Evolutionary conservation across 768 basidiomycete genomes (phyloP).

Genomic region (Astraeus odoratus): DNA sequence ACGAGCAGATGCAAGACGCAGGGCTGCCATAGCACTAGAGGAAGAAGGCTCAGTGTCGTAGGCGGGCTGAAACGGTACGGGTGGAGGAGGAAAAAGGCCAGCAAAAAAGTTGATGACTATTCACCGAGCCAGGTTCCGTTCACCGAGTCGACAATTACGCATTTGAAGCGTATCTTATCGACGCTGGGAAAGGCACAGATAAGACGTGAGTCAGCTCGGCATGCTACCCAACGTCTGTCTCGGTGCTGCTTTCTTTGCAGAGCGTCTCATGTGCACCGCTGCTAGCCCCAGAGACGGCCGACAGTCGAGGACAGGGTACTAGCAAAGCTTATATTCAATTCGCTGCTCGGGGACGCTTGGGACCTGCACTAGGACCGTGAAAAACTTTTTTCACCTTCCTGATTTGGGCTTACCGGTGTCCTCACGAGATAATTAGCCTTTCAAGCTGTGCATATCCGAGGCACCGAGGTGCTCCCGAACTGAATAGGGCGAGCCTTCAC

Average conservation of each 20-base stretch:
- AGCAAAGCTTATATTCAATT: slow-evolving; percentile 1
- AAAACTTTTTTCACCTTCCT: slow-evolving; percentile 18
- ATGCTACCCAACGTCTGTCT: not conserved
- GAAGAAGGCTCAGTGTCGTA: slow-evolving; percentile 8
- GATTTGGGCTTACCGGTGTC: too few relatives aligned
- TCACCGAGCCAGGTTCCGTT: slow-evolving; percentile 35
- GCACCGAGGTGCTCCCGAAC: not conserved
- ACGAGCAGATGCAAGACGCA: slow-evolving; percentile 21
- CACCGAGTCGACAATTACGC: slow-evolving; percentile 32
- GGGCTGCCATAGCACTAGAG: slow-evolving; percentile 19
- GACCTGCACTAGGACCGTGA: slow-evolving; percentile 2
- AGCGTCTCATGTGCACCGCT: not conserved
- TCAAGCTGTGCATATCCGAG: slow-evolving; percentile 11
- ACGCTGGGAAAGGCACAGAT: slow-evolving; percentile 9
- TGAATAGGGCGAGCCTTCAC: too few relatives aligned
- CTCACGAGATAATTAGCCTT: too few relatives aligned
- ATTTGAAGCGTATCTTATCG: slow-evolving; percentile 14
- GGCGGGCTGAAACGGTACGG: slow-evolving; percentile 13
- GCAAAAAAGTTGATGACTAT: slow-evolving; percentile 14
- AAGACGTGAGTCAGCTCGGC: not conserved
- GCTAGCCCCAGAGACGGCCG: not conserved
- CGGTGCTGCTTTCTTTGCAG: not conserved
- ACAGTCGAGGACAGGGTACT: slow-evolving; percentile 1
- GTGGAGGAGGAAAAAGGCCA: slow-evolving; percentile 10
- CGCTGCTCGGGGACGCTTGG: slow-evolving; percentile 22